A percentile compares a stretch with the other conserved stretches of the same genome.
These are phyloP conservation scores for Penicillium argentinense DNA, from an alignment of 495 filamentous ascomycete genomes.

Conservation along the genomic window DNA sequence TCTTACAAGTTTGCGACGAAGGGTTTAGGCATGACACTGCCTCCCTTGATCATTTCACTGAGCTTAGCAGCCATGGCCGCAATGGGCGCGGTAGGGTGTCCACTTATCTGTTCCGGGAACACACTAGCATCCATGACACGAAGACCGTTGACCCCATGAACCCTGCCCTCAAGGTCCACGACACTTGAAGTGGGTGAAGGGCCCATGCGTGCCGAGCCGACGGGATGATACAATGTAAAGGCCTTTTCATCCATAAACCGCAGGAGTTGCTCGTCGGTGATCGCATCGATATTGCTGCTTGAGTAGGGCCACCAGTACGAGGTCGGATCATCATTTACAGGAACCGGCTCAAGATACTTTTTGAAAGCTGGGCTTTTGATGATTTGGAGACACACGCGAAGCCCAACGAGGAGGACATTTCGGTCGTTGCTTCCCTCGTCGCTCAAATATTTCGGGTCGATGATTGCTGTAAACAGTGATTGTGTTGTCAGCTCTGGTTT, in stretches of 20 bases:
- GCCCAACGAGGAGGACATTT: conserved; percentile 17
- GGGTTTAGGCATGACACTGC: not conserved
- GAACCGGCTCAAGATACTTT: conserved; percentile 15
- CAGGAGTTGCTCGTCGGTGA: conserved; percentile 24
- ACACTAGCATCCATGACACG: conserved; percentile 43
- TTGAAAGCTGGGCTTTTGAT: conserved; percentile 19
- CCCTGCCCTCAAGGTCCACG: conserved; percentile 48
- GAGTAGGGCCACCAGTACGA: conserved; percentile 29
- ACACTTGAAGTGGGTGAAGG: conserved; percentile 28
- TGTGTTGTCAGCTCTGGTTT: not conserved
- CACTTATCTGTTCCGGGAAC: conserved; percentile 27
- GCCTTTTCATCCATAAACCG: conserved; percentile 25
- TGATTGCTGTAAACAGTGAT: conserved; percentile 13
- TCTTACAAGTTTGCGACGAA: not conserved
- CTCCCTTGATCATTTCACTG: conserved; percentile 17
- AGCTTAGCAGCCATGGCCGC: conserved; percentile 24
- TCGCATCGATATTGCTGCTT: conserved; percentile 21
- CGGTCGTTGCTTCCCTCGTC: conserved; percentile 21
- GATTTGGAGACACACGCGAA: conserved; percentile 19
- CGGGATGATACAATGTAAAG: conserved; percentile 26
- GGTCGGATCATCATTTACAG: conserved; percentile 14
- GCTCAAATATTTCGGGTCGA: conserved; percentile 23
- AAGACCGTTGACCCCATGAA: conserved; percentile 48
- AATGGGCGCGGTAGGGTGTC: conserved; percentile 22
- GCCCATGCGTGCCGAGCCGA: conserved; percentile 27